These are phyloP conservation scores for Rosa rugosa DNA, from an alignment of 306 rosid genomes.

Conservation along the genomic window DNA sequence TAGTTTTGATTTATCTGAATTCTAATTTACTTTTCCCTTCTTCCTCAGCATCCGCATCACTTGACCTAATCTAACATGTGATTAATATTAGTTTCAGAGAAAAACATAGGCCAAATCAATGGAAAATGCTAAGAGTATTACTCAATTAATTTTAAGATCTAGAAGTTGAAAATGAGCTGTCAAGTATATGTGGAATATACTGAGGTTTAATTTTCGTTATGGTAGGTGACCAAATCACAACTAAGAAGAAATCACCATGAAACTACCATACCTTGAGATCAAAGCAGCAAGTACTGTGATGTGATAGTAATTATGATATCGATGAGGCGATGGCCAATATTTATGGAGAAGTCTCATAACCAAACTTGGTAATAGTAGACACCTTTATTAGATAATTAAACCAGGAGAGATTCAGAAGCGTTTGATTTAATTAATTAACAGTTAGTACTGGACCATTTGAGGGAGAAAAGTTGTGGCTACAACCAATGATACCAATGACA, in stretches of 20 bases:
- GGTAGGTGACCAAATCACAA: constrained; percentile 41
- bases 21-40: background rate
- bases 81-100: background rate
- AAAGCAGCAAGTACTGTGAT: constrained; percentile 1
- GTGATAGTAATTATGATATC: background rate
- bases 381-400: background rate
- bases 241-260: constrained; percentile 15
- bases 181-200: constrained; percentile 18
- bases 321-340: background rate
- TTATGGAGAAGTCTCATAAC: background rate
- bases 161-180: constrained; percentile 3
- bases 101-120: background rate
- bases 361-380: constrained; percentile 15
- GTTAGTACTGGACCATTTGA: background rate
- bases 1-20: background rate
- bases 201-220: constrained; percentile 28
- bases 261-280: constrained; percentile 6
- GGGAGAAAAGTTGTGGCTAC: constrained; percentile 11
- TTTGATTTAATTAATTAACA: background rate
- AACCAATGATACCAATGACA: constrained; percentile 32
- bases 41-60: background rate
- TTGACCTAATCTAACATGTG: background rate
- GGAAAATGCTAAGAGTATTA: background rate
- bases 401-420: background rate
- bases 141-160: background rate